phyloP scores from a whole-genome alignment of 805 yeast species.

The Starmerella sp. region DNA sequence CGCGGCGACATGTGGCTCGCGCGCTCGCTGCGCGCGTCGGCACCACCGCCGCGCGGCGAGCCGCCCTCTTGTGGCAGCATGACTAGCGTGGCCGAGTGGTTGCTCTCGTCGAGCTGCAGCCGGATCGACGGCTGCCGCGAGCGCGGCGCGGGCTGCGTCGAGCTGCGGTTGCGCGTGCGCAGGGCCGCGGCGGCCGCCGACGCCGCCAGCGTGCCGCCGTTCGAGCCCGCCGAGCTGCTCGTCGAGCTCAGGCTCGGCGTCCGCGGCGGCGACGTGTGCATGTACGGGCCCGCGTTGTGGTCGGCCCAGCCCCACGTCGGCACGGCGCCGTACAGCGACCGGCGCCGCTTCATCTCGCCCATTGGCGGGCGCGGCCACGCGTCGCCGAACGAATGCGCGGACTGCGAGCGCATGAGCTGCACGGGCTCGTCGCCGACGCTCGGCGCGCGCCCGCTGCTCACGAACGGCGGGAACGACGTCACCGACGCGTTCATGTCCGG shows the following conservation, averaged over 20 bases:
- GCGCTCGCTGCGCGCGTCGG: background rate
- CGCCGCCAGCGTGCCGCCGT: conserved; percentile 10
- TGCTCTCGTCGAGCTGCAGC: conserved; percentile 19
- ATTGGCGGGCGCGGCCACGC: background rate
- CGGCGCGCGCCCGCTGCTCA: background rate
- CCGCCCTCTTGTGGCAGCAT: conserved; percentile 12
- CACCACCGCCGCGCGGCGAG: background rate
- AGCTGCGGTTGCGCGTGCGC: conserved; percentile 14
- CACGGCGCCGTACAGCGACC: conserved; percentile 14
- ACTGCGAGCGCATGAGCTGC: conserved; percentile 7
- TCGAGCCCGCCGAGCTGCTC: background rate
- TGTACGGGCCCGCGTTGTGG: background rate
- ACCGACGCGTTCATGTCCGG: conserved; percentile 6
- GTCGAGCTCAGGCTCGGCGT: conserved; percentile 1
- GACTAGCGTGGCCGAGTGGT: conserved; percentile 18
- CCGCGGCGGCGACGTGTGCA: background rate
- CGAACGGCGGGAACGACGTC: background rate
- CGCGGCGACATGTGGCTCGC: background rate
- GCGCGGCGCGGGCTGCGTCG: conserved; percentile 16
- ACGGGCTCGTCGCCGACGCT: conserved; percentile 6
- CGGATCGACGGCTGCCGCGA: conserved; percentile 20
- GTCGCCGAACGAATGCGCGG: conserved; percentile 3
- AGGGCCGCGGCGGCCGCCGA: conserved; percentile 19
- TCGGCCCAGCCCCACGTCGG: conserved; percentile 9
- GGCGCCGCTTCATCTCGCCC: conserved; percentile 14